phyloP scores from a whole-genome alignment of 106 monocot genomes.

The Acanthochlamys bracteata region DNA sequence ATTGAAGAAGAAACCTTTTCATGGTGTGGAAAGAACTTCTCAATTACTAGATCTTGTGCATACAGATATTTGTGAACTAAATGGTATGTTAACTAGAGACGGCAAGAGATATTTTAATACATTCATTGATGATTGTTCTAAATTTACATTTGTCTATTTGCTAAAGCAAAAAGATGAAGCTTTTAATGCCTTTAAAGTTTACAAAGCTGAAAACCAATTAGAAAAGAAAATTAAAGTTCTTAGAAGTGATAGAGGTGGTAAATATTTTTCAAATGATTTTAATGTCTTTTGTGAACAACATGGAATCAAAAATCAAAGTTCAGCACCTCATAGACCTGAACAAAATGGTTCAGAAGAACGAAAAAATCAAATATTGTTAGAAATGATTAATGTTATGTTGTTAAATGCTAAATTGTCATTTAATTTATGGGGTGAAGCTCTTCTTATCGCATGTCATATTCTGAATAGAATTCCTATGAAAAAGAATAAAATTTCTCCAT shows the following conservation, averaged over 20 bases:
- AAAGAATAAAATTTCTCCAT: not conserved
- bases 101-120: slow-evolving; percentile 6
- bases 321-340: not conserved
- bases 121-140: slow-evolving; percentile 10
- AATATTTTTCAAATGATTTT: slow-evolving; percentile 1
- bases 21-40: not conserved
- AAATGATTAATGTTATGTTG: not conserved
- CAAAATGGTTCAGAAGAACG: not conserved
- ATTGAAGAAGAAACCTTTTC: not conserved
- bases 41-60: slow-evolving; percentile 3
- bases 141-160: slow-evolving; percentile 1
- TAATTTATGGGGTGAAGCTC: not conserved
- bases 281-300: not conserved
- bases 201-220: not conserved
- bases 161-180: slow-evolving; percentile 4
- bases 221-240: slow-evolving; percentile 4
- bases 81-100: not conserved
- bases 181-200: not conserved
- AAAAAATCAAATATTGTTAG: not conserved
- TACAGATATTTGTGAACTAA: slow-evolving; percentile 3
- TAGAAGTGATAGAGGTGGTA: slow-evolving; percentile 6
- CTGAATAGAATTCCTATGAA: slow-evolving; percentile 6
- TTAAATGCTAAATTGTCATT: not conserved
- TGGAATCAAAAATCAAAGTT: not conserved
- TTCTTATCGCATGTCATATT: not conserved